Evolutionary conservation across 345 rosid species (phyloP), one percentile per base, ranked within the genome.

Genomic region (Anastatica hierochuntica): DNA sequence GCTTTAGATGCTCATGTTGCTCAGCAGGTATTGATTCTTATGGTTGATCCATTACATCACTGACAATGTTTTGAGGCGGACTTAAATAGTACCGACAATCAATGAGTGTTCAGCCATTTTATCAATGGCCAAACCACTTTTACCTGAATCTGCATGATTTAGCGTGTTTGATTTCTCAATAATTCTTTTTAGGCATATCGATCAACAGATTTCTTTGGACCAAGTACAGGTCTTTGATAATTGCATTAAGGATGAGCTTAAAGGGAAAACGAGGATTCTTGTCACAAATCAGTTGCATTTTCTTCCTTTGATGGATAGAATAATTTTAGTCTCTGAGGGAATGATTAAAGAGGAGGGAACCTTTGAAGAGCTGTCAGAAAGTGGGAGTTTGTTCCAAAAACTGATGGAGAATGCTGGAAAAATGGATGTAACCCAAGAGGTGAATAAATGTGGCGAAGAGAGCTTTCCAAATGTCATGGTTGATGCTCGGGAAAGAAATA

Each of bases 351-450:
- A 88, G 69, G 83, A 81, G 43, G 98, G 98, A 61, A 85, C 86
- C 48, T 92, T 79, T 49, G 79, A 78, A 73, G 98, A 85, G 73
- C 78, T 92, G 59, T 84, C 90, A 15, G 74, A 48, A 72, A 77
- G 65, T 15, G 96, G 98, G 33, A 46, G 10, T 56, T 58, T 85
- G 37, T 85, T 92, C 76, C 78, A 85, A 68, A 88, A 77, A 74
- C 74, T 88, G 24, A 88, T 92, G 96, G 92, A 84, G 72, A 92
- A 88, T 73, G 96, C 95, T 10, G 96, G 98, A 13, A 88, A 92
- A 76, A 84, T 88, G 86, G 96, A 81, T 65, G 81, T 75, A 53
- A 65, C 75, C 61, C 72, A 60, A 34, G 77, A 78, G 45, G 72
- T 70, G 17, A 39, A 64, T 51, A 52, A 26, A 29, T 10, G n/a